phyloP scores from a whole-genome alignment of 306 rosid species.

The Inga leiocalycina region DNA sequence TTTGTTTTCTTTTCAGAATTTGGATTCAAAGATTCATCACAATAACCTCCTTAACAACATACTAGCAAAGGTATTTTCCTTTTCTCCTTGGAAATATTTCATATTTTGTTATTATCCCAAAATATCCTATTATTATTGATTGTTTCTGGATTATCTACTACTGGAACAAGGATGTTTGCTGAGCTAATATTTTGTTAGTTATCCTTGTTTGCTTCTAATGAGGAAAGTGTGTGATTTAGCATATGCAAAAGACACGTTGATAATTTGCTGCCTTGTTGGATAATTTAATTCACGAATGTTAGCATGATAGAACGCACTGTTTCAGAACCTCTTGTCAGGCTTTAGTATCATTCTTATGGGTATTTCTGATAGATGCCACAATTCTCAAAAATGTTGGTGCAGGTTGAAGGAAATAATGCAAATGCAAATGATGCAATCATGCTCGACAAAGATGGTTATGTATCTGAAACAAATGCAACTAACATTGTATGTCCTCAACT shows the following conservation, averaged over 20 bases:
- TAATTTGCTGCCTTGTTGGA: neutral
- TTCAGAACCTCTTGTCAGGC: slow-evolving; percentile 11
- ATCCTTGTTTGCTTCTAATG: slow-evolving; percentile 3
- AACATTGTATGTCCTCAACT: slow-evolving; percentile 66
- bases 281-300: neutral
- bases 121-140: slow-evolving; percentile 4
- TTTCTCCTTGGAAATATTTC: slow-evolving; percentile 9
- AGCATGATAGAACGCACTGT: slow-evolving; percentile 17
- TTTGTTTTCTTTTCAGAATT: slow-evolving; percentile 50
- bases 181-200: slow-evolving; percentile 16
- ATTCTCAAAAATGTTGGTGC: slow-evolving; percentile 35
- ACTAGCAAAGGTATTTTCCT: slow-evolving; percentile 78
- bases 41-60: slow-evolving; percentile 87
- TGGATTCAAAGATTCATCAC: slow-evolving; percentile 98
- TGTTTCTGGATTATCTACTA: slow-evolving; percentile 1
- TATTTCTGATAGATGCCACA: slow-evolving; percentile 17
- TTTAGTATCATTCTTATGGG: slow-evolving; percentile 1
- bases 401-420: slow-evolving; percentile 92
- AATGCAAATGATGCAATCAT: slow-evolving; percentile 82
- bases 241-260: slow-evolving; percentile 8
- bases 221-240: neutral
- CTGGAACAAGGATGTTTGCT: neutral
- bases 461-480: slow-evolving; percentile 88
- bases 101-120: neutral
- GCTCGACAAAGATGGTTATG: slow-evolving; percentile 88